These are phyloP conservation scores for Spathaspora gorwiae DNA, from an alignment of 805 yeast species.

Conservation along the genomic window DNA sequence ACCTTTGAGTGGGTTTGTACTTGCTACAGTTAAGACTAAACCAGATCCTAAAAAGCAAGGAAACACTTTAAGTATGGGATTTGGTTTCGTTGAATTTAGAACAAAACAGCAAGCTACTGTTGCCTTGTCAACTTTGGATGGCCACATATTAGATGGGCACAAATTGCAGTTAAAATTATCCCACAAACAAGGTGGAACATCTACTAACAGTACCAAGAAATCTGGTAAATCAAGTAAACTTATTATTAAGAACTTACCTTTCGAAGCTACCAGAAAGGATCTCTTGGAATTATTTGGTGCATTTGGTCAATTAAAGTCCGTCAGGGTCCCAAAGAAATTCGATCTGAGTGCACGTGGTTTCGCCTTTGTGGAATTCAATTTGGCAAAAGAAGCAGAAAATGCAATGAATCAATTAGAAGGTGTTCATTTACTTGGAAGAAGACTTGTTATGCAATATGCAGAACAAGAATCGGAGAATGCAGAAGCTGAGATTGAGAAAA, in stretches of 20 bases:
- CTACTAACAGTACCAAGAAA: slow-evolving; percentile 16
- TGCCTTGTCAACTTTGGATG: slow-evolving; percentile 73
- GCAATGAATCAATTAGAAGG: slow-evolving; percentile 94
- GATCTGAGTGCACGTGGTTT: slow-evolving; percentile 95
- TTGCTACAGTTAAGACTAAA: slow-evolving; percentile 80
- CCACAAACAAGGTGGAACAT: slow-evolving; percentile 54
- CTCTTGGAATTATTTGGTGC: slow-evolving; percentile 90
- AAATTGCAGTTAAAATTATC: slow-evolving; percentile 85
- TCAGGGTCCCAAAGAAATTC: slow-evolving; percentile 93
- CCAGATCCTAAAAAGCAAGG: slow-evolving; percentile 76
- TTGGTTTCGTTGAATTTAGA: slow-evolving; percentile 90
- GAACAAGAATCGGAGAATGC: slow-evolving; percentile 76
- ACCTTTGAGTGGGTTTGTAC: slow-evolving; percentile 70
- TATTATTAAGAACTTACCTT: slow-evolving; percentile 93
- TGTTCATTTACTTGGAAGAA: slow-evolving; percentile 92
- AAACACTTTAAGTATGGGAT: slow-evolving; percentile 86
- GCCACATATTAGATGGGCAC: slow-evolving; percentile 81
- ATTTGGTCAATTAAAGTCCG: slow-evolving; percentile 91
- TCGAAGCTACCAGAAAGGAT: slow-evolving; percentile 91
- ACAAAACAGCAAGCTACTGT: slow-evolving; percentile 72
- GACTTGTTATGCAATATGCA: slow-evolving; percentile 90
- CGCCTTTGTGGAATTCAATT: slow-evolving; percentile 90
- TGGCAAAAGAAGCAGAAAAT: slow-evolving; percentile 83
- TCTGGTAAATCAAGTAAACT: slow-evolving; percentile 57
- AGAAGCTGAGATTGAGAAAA: slow-evolving; percentile 83